Percentiles rank a stretch among this genome's conserved stretches.
Conservation (phyloP, 2,329 filamentous ascomycete species). For the Pseudonectria buxi region DNA sequence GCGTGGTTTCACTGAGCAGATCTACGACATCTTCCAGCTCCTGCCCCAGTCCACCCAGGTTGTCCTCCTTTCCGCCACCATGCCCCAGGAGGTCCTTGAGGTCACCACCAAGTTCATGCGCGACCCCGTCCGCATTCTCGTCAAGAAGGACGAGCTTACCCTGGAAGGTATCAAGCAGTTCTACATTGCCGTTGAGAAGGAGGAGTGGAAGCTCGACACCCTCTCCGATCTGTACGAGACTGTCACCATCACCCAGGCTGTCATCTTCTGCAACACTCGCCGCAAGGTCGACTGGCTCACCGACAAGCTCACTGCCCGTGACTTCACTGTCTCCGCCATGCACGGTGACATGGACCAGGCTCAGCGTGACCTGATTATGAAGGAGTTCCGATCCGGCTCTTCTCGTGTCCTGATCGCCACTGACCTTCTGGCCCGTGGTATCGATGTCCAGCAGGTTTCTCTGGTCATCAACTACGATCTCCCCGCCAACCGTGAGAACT, state of each 20-base stretch:
- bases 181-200: conserved; percentile 99
- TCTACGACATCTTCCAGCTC: conserved; percentile 99
- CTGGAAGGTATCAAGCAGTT: conserved; percentile 99
- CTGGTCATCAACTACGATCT: conserved; percentile 99
- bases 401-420: conserved; percentile 98
- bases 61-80: conserved; percentile 94
- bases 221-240: conserved; percentile 99
- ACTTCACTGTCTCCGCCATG: conserved; percentile 99
- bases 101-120: conserved; percentile 99
- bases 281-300: conserved; percentile 99
- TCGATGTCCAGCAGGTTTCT: conserved; percentile 99
- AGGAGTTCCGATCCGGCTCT: conserved; percentile 98
- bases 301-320: conserved; percentile 95
- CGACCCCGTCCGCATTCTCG: conserved; percentile 95
- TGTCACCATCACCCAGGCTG: conserved; percentile 97
- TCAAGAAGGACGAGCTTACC: conserved; percentile 99
- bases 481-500: conserved; percentile 98
- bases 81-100: conserved; percentile 98
- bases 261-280: conserved; percentile 99
- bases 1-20: conserved; percentile 99
- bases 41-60: conserved; percentile 98
- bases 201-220: conserved; percentile 99
- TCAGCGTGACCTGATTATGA: conserved; percentile 99
- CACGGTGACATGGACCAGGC: conserved; percentile 99
- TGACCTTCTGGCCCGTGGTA: conserved; percentile 96